These are phyloP conservation scores for Megacollybia marginata DNA, from an alignment of 768 basidiomycete species.

Conservation along the genomic window DNA sequence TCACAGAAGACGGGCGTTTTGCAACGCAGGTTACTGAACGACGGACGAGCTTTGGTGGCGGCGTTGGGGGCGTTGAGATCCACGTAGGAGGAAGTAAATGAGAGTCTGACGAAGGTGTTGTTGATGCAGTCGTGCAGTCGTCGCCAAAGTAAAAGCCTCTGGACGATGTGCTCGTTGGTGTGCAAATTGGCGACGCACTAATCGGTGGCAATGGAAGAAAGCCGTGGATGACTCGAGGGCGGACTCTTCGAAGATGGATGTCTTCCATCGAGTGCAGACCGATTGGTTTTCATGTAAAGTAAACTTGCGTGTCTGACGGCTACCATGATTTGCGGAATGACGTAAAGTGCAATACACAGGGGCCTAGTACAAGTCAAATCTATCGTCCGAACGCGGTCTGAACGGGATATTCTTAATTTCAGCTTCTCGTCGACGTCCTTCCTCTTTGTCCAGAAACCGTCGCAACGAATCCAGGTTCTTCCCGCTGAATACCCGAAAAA, in stretches of 20 bases:
- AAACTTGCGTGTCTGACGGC: too few species aligned
- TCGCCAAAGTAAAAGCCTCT: conserved; percentile 7
- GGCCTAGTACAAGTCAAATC: conserved; percentile 48
- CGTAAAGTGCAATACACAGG: too few species aligned
- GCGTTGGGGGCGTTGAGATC: conserved; percentile 54
- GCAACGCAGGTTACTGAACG: conserved; percentile 27
- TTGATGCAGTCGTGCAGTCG: conserved; percentile 13
- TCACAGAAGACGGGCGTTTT: conserved; percentile 20
- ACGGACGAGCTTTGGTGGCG: conserved; percentile 36
- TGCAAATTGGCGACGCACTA: conserved; percentile 50
- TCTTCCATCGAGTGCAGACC: too few species aligned
- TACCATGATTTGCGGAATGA: too few species aligned
- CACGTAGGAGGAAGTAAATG: conserved; percentile 36
- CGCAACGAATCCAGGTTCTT: conserved; percentile 56
- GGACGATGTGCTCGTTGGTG: conserved; percentile 33
- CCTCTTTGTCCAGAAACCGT: conserved; percentile 67
- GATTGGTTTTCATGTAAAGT: too few species aligned
- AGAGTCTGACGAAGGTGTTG: conserved; percentile 10
- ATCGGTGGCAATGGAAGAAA: conserved; percentile 51
- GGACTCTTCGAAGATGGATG: not conserved
- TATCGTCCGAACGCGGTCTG: conserved; percentile 54
- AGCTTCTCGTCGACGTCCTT: conserved; percentile 44
- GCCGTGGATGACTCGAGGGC: conserved; percentile 21
- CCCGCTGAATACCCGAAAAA: conserved; percentile 77
- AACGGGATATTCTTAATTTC: conserved; percentile 58